phyloP scores from a whole-genome alignment of 2,329 filamentous ascomycete species.

The Sordariomycetes sp. region DNA sequence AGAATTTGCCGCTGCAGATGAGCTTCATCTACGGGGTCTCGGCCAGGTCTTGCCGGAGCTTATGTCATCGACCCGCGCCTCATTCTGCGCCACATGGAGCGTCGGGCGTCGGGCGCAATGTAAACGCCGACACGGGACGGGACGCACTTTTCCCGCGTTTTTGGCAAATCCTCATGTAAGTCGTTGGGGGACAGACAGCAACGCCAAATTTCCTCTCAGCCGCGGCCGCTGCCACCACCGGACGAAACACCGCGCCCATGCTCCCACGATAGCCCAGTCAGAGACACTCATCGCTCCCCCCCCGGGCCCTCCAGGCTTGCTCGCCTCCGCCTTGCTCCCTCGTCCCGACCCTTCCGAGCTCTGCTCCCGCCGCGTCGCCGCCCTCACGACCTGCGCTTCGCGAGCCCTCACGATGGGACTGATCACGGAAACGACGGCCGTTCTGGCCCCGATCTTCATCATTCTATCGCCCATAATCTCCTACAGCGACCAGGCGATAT shows the following conservation, averaged over 20 bases:
- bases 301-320: background rate
- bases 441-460: constrained; percentile 52
- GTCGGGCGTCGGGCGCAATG: background rate
- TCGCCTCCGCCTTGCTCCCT: background rate
- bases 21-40: background rate
- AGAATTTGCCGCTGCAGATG: background rate
- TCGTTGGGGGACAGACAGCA: background rate
- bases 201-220: background rate
- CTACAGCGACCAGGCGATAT: constrained; percentile 54
- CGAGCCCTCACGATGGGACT: constrained; percentile 21
- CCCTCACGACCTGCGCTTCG: background rate
- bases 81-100: background rate
- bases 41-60: background rate
- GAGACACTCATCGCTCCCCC: background rate
- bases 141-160: background rate
- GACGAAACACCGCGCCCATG: background rate
- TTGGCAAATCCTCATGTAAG: background rate
- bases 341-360: background rate
- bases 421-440: constrained; percentile 39
- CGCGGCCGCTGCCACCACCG: background rate
- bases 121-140: background rate
- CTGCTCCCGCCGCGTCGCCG: background rate
- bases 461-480: constrained; percentile 53
- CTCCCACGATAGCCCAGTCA: background rate
- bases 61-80: background rate